Evolutionary conservation across 345 rosid species (phyloP).

Genomic region (Hypericum perforatum): DNA sequence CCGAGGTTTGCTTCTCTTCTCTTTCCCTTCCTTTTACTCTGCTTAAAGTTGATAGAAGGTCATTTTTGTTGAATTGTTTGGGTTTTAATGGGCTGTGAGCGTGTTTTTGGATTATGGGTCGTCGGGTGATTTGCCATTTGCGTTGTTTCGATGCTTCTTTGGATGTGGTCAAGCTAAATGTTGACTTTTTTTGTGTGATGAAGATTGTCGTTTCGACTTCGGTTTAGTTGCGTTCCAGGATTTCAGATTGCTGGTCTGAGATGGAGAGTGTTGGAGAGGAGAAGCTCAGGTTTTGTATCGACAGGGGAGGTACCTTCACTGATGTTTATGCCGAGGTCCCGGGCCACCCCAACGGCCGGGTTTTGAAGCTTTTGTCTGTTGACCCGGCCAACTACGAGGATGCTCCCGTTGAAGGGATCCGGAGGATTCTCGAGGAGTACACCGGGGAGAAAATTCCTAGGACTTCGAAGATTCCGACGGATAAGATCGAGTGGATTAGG

Average conservation of each 20-base stretch:
- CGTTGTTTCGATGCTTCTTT: no score
- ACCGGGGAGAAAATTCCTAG: conserved; percentile 58
- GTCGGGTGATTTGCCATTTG: no score
- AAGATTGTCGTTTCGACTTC: no score
- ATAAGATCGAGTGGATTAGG: conserved; percentile 91
- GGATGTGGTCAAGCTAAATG: no score
- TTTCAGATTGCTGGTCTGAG: neutral
- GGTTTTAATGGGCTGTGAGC: no score
- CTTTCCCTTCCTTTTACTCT: no score
- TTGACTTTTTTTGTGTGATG: no score
- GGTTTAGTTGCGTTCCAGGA: no score
- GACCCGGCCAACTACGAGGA: conserved; percentile 93
- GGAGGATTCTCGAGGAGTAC: conserved; percentile 79
- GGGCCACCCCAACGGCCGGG: conserved; percentile 55
- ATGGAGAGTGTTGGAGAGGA: conserved; percentile 47
- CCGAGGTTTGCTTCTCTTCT: no score
- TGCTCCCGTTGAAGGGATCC: conserved; percentile 92
- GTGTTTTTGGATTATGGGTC: no score
- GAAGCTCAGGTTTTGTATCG: conserved; percentile 75
- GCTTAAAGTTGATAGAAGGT: no score
- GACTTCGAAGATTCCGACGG: conserved; percentile 64
- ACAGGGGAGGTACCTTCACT: conserved; percentile 94
- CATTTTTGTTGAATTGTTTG: no score
- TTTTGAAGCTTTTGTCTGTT: conserved; percentile 80
- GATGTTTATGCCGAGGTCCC: conserved; percentile 97